phyloP scores from a whole-genome alignment of 2,329 filamentous ascomycete species.

The Mycosphaerella arachidis region DNA sequence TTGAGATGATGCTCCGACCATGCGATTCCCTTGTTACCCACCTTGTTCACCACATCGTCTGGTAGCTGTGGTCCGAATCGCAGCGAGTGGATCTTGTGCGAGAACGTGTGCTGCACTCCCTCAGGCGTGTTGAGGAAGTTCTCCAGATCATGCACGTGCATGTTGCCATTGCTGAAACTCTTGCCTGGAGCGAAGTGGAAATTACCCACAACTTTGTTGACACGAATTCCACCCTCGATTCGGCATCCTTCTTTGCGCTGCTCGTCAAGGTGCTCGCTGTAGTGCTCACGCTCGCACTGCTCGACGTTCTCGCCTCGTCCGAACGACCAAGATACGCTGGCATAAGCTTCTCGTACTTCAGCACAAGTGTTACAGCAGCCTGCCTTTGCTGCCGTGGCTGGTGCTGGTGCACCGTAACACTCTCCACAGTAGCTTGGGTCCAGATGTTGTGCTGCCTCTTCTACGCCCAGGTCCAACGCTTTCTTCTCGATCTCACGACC shows the following conservation, averaged over 20 bases:
- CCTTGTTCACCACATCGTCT: conserved; percentile 63
- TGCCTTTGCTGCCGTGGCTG: conserved; percentile 65
- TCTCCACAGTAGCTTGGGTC: conserved; percentile 88
- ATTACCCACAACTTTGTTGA: conserved; percentile 98
- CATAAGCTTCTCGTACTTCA: conserved; percentile 93
- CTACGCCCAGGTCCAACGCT: conserved; percentile 64
- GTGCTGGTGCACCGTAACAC: conserved; percentile 81
- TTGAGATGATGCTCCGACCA: conserved; percentile 93
- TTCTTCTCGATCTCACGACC: conserved; percentile 69
- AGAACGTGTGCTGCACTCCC: conserved; percentile 74
- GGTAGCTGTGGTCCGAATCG: conserved; percentile 91
- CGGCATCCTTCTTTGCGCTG: conserved; percentile 91
- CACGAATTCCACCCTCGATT: conserved; percentile 83
- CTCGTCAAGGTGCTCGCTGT: conserved; percentile 78
- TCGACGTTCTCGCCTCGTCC: conserved; percentile 87
- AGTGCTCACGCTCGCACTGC: conserved; percentile 93
- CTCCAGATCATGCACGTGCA: conserved; percentile 96
- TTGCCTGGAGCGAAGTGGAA: conserved; percentile 97
- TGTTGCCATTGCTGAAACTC: conserved; percentile 91
- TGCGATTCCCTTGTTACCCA: conserved; percentile 51
- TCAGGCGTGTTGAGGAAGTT: conserved; percentile 69
- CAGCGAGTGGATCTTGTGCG: conserved; percentile 80
- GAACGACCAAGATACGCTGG: conserved; percentile 85
- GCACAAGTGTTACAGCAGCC: conserved; percentile 97
- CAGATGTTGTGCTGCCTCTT: conserved; percentile 65